Base-by-base conservation (phyloP, 2,329 filamentous ascomycete species). In the Pseudopithomyces chartarum region DNA sequence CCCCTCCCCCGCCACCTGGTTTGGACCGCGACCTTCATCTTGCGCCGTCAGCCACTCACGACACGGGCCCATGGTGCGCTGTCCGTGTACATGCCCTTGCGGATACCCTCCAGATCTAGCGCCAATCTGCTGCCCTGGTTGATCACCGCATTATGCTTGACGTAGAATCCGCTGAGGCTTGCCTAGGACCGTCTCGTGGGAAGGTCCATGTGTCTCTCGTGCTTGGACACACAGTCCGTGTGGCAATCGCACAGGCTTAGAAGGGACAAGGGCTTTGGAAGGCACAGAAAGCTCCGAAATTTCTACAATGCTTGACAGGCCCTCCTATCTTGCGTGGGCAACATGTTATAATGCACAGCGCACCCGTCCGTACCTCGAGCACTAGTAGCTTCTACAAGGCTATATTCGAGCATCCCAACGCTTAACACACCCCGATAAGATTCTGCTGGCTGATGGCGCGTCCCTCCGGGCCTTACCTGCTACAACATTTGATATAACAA, bases 101-200 rank as follows among this genome's bases (percentile, higher is more conserved):
- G 64, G 68, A 67, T 65, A 62, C 72, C 67, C 64, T 68, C 69
- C 64, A 73, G 69, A 76, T 76, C 74, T 68, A 64, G 67, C 68
- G 69, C 71, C 71, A 64, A 73, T 72, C 62, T 51, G 52, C 68
- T 66, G 70, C 70, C 74, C 64, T 69, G 73, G 69, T 69, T 75
- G 74, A 76, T 74, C 76, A 78, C 74, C 69, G 74, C 75, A 78
- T 78, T 75, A 76, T 78, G 75, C 74, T 76, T 74, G 72, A 75
- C 73, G 68, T 74, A 73, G 73, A 76, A 75, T 73, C 64, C 66
- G 70, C 70, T 70, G 66, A 67, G 69, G 65, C 73, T 75, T 76
- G 73, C 73, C 71, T 29, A 70, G 68, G 62, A 68, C 73, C 73
- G 76, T 77, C 72, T 76, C 74, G 74, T 75, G 70, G 73, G 68